Base-by-base conservation (phyloP, 257 asterid species). In the Solanum lycopersicoides region DNA sequence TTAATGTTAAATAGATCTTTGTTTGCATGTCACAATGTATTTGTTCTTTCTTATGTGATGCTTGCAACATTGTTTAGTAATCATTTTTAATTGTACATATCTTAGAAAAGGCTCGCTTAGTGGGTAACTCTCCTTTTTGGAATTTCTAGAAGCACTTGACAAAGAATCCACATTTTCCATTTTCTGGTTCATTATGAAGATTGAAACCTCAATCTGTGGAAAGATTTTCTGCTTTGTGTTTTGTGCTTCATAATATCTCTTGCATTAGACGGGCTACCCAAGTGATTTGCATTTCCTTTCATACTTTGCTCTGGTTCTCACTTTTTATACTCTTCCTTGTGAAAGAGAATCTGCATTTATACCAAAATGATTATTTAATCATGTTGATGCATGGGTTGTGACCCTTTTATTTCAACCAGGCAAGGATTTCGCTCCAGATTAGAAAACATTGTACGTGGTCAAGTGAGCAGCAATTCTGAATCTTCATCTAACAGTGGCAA, bases 361-460 rank as follows among this genome's bases (percentile, higher is more conserved):
- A 23, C 14, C 60, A 42, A 77, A 77, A 42, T 77, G 37, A 77
- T 77, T 14, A 77, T 45, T 77, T 42, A 14, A 42, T 44, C 53
- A 45, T 77, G 83, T 44, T 77, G 20, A 25, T 42, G 83, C 83
- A 77, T 77, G 39, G 47, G n/a, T 25, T 44, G 53, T 75, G 56
- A 73, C 28, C 25, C 65, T 86, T 86, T 86, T 89, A 47, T 90
- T 88, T 87, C 83, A 75, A 89, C 85, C 95, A 95, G 98, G 92
- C 97, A 95, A 83, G 98, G 99, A 86, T 93, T 96, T 88, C 95
- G 95, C 89, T 95, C 93, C 90, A 94, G 97, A 87, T 87, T 94
- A 92, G 99, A 94, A 86, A 94, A 89, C 89, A 91, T 93, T 83
- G 96, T 91, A 53, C 97, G 91, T 86, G 98, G 95, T 73, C 98